These are phyloP conservation scores for Phaeosphaeria sp. DNA, from an alignment of 2,329 filamentous ascomycete genomes.

Conservation along the genomic window DNA sequence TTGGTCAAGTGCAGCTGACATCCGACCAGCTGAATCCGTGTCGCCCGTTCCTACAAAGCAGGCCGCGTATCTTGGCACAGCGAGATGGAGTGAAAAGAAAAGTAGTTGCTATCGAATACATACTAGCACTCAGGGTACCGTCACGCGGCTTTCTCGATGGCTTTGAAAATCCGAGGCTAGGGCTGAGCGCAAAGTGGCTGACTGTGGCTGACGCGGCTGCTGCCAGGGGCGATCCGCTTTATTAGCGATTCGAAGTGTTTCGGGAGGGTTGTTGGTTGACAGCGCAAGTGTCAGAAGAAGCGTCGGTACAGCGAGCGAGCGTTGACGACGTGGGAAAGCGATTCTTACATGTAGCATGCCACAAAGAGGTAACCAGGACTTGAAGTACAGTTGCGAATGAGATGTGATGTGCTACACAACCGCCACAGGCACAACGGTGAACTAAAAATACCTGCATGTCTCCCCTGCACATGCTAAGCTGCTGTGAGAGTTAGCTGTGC, in stretches of 20 bases:
- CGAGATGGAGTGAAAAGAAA: not conserved
- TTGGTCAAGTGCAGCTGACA: not conserved
- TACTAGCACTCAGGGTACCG: no score
- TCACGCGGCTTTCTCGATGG: no score
- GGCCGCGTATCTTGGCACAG: not conserved
- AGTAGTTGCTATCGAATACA: no score
- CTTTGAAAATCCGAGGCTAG: not conserved
- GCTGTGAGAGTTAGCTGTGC: slow-evolving; percentile 6
- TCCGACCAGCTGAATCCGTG: not conserved
- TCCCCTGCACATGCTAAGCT: slow-evolving; percentile 13
- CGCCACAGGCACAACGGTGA: slow-evolving; percentile 5
- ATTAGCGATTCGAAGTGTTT: slow-evolving; percentile 1
- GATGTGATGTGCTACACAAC: not conserved
- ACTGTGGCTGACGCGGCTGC: slow-evolving; percentile 7
- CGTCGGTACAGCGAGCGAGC: not conserved
- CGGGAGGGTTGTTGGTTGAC: slow-evolving; percentile 1
- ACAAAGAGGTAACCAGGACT: not conserved
- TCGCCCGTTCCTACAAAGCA: not conserved
- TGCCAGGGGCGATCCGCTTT: slow-evolving; percentile 5
- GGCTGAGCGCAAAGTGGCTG: not conserved
- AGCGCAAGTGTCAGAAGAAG: not conserved
- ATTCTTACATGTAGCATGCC: not conserved
- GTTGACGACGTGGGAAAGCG: not conserved
- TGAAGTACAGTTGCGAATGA: not conserved
- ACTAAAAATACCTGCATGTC: slow-evolving; percentile 17